Conservation (phyloP, 2,329 filamentous ascomycete species). For the Aschersonia sp. region DNA sequence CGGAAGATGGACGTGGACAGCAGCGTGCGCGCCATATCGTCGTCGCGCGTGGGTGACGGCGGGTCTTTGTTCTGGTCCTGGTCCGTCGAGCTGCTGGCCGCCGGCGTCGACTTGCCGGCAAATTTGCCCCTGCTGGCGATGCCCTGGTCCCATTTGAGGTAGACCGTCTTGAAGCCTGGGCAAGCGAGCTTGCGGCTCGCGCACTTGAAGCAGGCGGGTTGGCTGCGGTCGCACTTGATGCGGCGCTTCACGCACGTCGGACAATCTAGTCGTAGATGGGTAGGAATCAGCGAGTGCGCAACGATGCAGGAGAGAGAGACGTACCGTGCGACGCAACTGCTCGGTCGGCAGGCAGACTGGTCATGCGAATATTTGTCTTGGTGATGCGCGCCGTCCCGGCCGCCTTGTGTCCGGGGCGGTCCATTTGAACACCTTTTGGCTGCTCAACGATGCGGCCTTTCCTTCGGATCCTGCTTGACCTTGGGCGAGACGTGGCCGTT, state of each 20-base stretch:
- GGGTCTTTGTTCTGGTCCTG: neutral
- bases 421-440: too few relatives aligned
- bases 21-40: neutral
- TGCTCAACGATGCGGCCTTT: too few relatives aligned
- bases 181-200: constrained; percentile 6
- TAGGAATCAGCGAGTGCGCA: neutral
- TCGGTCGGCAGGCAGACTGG: constrained; percentile 6
- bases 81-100: neutral
- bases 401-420: too few relatives aligned
- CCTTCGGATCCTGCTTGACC: too few relatives aligned
- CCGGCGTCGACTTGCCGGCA: constrained; percentile 6
- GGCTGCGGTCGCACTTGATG: constrained; percentile 9
- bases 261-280: constrained; percentile 5
- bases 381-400: neutral
- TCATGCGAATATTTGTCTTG: constrained; percentile 8
- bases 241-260: constrained; percentile 7
- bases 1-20: constrained; percentile 4
- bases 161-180: constrained; percentile 7
- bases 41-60: neutral
- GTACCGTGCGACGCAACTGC: constrained; percentile 6
- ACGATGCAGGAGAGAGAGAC: neutral
- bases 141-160: constrained; percentile 9
- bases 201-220: constrained; percentile 8
- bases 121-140: constrained; percentile 9
- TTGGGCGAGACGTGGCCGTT: too few relatives aligned